Conservation (phyloP, 306 rosid species). For the Vigna angularis region DNA sequence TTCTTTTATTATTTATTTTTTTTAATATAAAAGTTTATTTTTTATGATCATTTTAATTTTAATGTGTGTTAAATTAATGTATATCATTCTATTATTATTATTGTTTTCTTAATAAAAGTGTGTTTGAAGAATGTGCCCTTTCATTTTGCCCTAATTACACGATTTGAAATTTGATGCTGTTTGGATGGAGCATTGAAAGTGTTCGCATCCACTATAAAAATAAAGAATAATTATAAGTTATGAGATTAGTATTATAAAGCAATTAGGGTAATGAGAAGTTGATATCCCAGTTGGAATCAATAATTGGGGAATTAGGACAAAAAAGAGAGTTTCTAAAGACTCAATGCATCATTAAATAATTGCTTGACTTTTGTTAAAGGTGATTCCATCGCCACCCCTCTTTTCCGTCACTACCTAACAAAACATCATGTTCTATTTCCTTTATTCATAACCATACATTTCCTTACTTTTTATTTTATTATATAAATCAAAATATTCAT, state of each 20-base stretch:
- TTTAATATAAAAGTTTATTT: too few relatives aligned
- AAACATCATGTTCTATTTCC: constrained; percentile 32
- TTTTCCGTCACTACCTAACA: constrained; percentile 39
- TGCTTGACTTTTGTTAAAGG: constrained; percentile 25
- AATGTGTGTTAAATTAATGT: too few relatives aligned
- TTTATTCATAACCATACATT: constrained; percentile 32
- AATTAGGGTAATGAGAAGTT: constrained; percentile 35
- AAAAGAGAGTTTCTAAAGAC: constrained; percentile 4
- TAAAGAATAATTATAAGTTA: background rate
- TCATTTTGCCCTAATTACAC: too few relatives aligned
- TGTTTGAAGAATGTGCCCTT: too few relatives aligned
- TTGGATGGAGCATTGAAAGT: too few relatives aligned
- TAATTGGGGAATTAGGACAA: constrained; percentile 37
- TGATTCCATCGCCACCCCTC: constrained; percentile 2
- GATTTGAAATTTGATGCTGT: too few relatives aligned
- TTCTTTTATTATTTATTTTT: too few relatives aligned
- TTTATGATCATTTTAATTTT: too few relatives aligned
- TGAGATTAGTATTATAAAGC: background rate
- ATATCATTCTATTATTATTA: too few relatives aligned
- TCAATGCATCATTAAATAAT: constrained; percentile 43
- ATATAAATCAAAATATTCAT: background rate
- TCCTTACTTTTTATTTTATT: constrained; percentile 23
- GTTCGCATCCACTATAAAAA: too few relatives aligned
- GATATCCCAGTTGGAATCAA: constrained; percentile 45
- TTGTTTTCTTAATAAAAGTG: too few relatives aligned